Percentiles rank a stretch among this genome's conserved stretches.
Conservation (phyloP, 1,139 yeast genomes). For the Geotrichum histeridarum region DNA sequence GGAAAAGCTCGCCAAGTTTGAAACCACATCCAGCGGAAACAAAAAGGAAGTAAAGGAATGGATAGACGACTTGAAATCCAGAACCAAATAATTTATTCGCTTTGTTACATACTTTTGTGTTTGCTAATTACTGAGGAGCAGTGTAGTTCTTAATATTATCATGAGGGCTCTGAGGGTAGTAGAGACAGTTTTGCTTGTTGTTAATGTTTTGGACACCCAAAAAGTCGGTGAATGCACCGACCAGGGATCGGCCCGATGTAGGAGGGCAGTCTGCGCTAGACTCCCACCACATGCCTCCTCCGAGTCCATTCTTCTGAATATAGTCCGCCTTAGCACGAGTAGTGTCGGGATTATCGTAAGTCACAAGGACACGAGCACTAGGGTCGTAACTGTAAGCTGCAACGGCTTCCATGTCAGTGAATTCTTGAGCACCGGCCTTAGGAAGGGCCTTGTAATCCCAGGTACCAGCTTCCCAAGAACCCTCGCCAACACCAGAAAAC, state of each 20-base stretch:
- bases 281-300: constrained; percentile 96
- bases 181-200: constrained; percentile 20
- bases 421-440: constrained; percentile 41
- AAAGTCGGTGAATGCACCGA: constrained; percentile 28
- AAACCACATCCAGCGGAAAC: constrained; percentile 5
- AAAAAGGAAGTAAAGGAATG: constrained; percentile 9
- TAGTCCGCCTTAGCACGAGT: constrained; percentile 57
- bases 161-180: constrained; percentile 17
- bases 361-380: constrained; percentile 43
- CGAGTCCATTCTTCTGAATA: constrained; percentile 47
- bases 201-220: constrained; percentile 23
- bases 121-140: background rate
- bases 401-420: constrained; percentile 50
- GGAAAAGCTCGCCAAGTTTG: constrained; percentile 10
- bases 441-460: constrained; percentile 55
- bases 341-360: constrained; percentile 61
- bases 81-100: background rate
- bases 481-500: constrained; percentile 52
- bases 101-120: background rate
- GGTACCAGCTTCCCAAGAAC: constrained; percentile 49
- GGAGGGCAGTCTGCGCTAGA: constrained; percentile 60
- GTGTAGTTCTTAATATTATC: constrained; percentile 13
- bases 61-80: constrained; percentile 7
- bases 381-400: constrained; percentile 55
- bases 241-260: constrained; percentile 27